A percentile compares a stretch with the other conserved stretches of the same genome.
phyloP scores from a whole-genome alignment of 257 asterid genomes.

The Cynanchum wilfordii region DNA sequence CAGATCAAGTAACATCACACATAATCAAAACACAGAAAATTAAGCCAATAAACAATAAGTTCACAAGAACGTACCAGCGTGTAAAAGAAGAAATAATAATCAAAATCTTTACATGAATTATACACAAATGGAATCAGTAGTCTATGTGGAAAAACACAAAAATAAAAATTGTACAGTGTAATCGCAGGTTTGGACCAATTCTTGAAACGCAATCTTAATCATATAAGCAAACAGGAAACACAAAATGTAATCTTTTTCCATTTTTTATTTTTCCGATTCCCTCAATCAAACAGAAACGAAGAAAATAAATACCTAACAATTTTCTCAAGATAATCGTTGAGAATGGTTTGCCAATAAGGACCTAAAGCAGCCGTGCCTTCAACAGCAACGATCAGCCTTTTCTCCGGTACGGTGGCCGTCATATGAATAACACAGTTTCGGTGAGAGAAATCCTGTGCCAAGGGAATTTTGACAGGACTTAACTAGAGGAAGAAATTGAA shows the following conservation, averaged over 20 bases:
- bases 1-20: neutral
- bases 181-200: neutral
- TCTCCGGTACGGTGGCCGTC: slow-evolving; percentile 29
- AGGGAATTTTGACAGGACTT: neutral
- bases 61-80: neutral
- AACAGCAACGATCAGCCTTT: slow-evolving; percentile 68
- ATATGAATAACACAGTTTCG: neutral
- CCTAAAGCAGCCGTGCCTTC: slow-evolving; percentile 95
- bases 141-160: neutral
- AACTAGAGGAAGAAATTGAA: neutral
- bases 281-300: neutral
- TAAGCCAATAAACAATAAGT: neutral
- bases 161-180: no score
- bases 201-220: neutral
- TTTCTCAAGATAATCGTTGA: slow-evolving; percentile 77
- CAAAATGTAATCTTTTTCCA: neutral
- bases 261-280: neutral
- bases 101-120: neutral
- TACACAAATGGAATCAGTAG: neutral
- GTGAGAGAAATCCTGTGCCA: neutral
- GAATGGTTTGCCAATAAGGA: slow-evolving; percentile 65
- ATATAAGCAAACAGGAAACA: neutral
- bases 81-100: neutral
- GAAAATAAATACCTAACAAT: slow-evolving; percentile 48
- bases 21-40: neutral